These are phyloP conservation scores for Debaryomyces hansenii DNA, from an alignment of 805 yeast genomes.

Conservation along the genomic window DNA sequence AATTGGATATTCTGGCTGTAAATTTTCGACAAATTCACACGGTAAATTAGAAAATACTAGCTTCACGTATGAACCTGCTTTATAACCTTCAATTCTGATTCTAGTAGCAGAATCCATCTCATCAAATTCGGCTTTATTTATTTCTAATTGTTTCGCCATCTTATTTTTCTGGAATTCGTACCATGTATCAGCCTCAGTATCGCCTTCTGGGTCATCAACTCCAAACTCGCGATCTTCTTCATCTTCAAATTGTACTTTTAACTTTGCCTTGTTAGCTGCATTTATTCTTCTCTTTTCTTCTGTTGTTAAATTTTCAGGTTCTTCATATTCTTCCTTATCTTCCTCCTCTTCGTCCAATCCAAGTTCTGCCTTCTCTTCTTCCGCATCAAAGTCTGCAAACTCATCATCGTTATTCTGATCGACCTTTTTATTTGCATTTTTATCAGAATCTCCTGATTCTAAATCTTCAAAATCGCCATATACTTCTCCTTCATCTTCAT, in stretches of 20 bases:
- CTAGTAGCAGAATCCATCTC: slow-evolving; percentile 76
- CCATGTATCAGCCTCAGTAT: slow-evolving; percentile 87
- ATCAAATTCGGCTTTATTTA: slow-evolving; percentile 78
- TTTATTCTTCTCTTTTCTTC: slow-evolving; percentile 78
- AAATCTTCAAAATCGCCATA: slow-evolving; percentile 60
- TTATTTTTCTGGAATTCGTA: slow-evolving; percentile 95
- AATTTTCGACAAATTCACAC: slow-evolving; percentile 84
- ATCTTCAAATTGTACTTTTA: slow-evolving; percentile 86
- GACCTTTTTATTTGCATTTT: slow-evolving; percentile 25
- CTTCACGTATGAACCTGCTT: slow-evolving; percentile 93
- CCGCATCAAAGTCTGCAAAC: slow-evolving; percentile 56
- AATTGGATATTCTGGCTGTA: slow-evolving; percentile 82
- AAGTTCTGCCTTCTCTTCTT: slow-evolving; percentile 44
- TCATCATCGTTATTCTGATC: slow-evolving; percentile 31
- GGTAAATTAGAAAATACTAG: slow-evolving; percentile 81
- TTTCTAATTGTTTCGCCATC: slow-evolving; percentile 93
- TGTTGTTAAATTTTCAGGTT: slow-evolving; percentile 48
- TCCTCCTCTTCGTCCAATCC: slow-evolving; percentile 27
- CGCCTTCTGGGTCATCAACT: slow-evolving; percentile 76
- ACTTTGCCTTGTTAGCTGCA: slow-evolving; percentile 86
- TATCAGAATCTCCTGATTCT: slow-evolving; percentile 31
- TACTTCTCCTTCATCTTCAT: slow-evolving; percentile 44
- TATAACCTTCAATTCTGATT: slow-evolving; percentile 81
- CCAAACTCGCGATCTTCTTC: slow-evolving; percentile 66
- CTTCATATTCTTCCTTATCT: slow-evolving; percentile 43